Evolutionary conservation across 441 rosid species (phyloP).

Genomic region (Melastoma candidum): DNA sequence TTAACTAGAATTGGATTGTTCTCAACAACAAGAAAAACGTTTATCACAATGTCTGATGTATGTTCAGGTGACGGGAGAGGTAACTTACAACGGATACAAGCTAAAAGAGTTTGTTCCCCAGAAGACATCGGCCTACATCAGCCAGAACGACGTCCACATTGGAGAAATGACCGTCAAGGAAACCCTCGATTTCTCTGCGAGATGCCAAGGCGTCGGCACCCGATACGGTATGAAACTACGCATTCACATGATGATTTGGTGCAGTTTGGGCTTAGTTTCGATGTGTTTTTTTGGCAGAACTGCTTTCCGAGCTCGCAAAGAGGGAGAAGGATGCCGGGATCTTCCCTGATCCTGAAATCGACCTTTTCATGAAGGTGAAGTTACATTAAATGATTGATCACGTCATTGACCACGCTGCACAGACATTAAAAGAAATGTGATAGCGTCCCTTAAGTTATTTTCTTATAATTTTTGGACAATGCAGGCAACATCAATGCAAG

Average conservation of each 20-base stretch:
- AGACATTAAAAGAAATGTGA: not conserved
- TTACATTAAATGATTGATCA: not conserved
- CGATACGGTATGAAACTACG: not conserved
- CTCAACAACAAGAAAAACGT: not conserved
- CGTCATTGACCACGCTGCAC: not conserved
- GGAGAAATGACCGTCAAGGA: constrained; percentile 6
- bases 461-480: not conserved
- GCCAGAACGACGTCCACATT: constrained; percentile 3
- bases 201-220: constrained; percentile 7
- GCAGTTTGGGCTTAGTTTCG: not conserved
- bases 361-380: constrained; percentile 7
- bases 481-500: constrained; percentile 1
- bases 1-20: not conserved
- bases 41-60: not conserved
- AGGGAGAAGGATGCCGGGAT: constrained; percentile 7
- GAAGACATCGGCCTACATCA: constrained; percentile 3
- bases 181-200: constrained; percentile 1
- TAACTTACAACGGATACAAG: constrained; percentile 6
- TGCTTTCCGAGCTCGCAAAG: constrained; percentile 3
- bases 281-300: not conserved
- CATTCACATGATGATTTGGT: too few species aligned
- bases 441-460: not conserved
- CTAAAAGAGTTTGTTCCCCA: constrained; percentile 8
- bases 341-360: constrained; percentile 5
- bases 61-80: constrained; percentile 1